Evolutionary conservation across 306 rosid genomes (phyloP).

Genomic region (Medicago arabica): DNA sequence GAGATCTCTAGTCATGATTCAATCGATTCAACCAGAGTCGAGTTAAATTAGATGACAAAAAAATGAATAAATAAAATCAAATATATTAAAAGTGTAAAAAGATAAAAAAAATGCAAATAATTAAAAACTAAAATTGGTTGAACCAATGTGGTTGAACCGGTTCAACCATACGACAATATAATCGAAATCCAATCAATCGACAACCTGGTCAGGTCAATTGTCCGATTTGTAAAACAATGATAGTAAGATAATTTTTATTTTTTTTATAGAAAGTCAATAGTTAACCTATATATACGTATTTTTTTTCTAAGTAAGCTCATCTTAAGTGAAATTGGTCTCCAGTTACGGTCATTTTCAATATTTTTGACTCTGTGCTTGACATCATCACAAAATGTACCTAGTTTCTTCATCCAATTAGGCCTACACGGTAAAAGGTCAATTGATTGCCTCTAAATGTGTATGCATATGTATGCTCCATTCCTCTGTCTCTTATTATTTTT

Average conservation of each 20-base stretch:
- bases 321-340: background rate
- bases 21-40: too few species aligned
- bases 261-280: background rate
- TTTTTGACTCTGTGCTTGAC: slow-evolving; percentile 11
- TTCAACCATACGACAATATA: too few species aligned
- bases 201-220: too few species aligned
- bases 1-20: too few species aligned
- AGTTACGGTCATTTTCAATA: background rate
- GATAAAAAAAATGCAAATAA: too few species aligned
- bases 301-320: background rate
- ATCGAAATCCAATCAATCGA: too few species aligned
- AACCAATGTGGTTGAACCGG: too few species aligned
- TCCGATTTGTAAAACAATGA: background rate
- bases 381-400: slow-evolving; percentile 1
- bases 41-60: too few species aligned
- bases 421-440: slow-evolving; percentile 27
- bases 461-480: slow-evolving; percentile 20
- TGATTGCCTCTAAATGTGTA: background rate
- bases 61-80: too few species aligned
- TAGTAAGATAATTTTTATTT: background rate
- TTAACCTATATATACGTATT: background rate
- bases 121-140: too few species aligned
- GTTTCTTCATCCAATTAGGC: background rate
- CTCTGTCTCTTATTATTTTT: slow-evolving; percentile 15
- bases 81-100: too few species aligned